Percentiles rank a stretch among this genome's conserved stretches.
Evolutionary conservation across 2,329 filamentous ascomycete genomes (phyloP).

Genomic region (Apiospora kogelbergensis): DNA sequence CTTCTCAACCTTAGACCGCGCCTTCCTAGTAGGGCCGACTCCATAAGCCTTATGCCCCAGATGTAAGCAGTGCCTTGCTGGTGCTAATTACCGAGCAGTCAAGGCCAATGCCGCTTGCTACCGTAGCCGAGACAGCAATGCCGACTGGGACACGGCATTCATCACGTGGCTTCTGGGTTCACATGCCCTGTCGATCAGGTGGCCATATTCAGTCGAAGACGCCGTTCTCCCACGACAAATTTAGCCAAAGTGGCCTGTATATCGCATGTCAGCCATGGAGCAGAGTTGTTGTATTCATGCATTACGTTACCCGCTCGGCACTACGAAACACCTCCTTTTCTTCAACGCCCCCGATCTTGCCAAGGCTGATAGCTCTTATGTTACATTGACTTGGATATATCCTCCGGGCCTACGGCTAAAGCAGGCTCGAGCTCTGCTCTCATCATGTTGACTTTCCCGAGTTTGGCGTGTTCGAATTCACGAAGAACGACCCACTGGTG

Average conservation of each 20-base stretch:
- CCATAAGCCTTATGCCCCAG: neutral
- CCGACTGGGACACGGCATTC: neutral
- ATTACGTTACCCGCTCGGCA: neutral
- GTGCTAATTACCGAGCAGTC: neutral
- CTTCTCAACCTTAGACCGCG: neutral
- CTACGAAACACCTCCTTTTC: neutral
- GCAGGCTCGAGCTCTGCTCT: neutral
- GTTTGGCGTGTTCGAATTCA: constrained; percentile 26
- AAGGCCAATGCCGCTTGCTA: neutral
- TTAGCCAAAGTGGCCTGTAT: neutral
- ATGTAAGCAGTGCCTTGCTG: neutral
- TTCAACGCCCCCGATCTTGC: neutral
- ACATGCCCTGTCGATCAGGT: neutral
- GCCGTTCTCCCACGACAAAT: neutral
- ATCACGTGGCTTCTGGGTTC: neutral
- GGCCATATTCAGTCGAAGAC: neutral
- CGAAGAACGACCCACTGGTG: constrained; percentile 29
- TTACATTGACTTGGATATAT: neutral
- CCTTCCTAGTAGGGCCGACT: neutral
- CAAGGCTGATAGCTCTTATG: neutral
- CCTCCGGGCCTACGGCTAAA: neutral
- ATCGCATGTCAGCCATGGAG: neutral
- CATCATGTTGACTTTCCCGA: constrained; percentile 13
- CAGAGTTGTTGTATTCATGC: neutral
- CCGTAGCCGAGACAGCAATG: neutral